Evolutionary conservation across 163 green algal species (phyloP), one percentile per base, ranked within the genome.

Genomic region (Scenedesmus sp.): DNA sequence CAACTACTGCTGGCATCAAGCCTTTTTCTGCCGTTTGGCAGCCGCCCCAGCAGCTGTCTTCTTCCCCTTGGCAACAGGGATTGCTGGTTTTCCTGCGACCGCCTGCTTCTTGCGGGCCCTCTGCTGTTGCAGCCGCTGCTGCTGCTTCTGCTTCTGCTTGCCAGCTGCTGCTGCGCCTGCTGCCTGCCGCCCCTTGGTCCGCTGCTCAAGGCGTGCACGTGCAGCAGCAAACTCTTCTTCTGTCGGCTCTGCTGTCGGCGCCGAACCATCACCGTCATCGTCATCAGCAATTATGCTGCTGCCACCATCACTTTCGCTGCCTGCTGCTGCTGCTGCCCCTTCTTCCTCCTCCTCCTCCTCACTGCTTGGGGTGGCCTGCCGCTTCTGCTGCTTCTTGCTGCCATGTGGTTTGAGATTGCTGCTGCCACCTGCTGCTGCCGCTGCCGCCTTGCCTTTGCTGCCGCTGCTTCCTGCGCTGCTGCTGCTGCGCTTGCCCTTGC

Each of bases 221-320:
- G 95, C 95, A 30, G 90, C 93, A 22, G 91, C 88, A 85, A 97
- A 97, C 51, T 96, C 94, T 85, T 94, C 93, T 3, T 97, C 95
- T 33, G 86, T 94, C 26, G 81, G 92, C 85, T 92, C 85, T 68
- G 49, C 43, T 65, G 37, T 59, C 18, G 37, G 20, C 16, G 35
- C 84, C 59, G 20, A 59, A 16, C 61, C 84, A 68, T 53, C 56
- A 15, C 76, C 43, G 42, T 83, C 76, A 56, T 10, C 61, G 1
- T 83, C 76, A n/a, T 81, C 72, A 81, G 35, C 72, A 15, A 81
- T 44, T 9, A 59, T 53, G 49, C 53, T 70, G 43, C 81, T 65
- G 43, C 81, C 81, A 33, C 26, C 51, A 7, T 88, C 51, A 65
- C 33, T 51, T 6, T 87, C 49, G 24, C 51, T 68, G 22, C 42